Conservation (phyloP, 805 yeast genomes). For the Saccharomycopsis guyanensis region DNA sequence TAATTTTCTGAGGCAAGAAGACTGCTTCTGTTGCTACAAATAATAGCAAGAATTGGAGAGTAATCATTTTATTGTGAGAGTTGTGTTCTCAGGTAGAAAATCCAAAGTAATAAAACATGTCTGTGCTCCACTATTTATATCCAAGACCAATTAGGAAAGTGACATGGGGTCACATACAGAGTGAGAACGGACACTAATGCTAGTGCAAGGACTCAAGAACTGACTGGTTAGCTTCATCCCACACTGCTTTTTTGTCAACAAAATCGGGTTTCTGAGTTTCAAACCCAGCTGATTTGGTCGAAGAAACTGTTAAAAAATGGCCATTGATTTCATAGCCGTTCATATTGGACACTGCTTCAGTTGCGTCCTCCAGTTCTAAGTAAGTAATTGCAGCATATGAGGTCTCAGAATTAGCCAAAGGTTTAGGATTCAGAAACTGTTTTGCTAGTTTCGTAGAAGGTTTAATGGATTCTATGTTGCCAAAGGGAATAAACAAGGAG, state of each 20-base stretch:
- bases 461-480: conserved; percentile 5
- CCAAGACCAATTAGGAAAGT: too few relatives aligned
- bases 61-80: background rate
- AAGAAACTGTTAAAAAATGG: background rate
- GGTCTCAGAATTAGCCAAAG: background rate
- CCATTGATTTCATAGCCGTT: background rate
- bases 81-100: background rate
- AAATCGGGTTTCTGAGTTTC: background rate
- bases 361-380: background rate
- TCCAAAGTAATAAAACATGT: background rate
- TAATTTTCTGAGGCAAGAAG: background rate
- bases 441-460: conserved; percentile 4
- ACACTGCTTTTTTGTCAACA: conserved; percentile 6
- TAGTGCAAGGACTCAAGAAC: too few relatives aligned
- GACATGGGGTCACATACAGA: too few relatives aligned
- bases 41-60: background rate
- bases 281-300: background rate
- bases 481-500: conserved; percentile 17
- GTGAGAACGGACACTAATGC: too few relatives aligned
- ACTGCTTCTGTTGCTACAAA: background rate
- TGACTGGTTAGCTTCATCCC: conserved; percentile 10
- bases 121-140: too few relatives aligned
- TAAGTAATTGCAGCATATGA: conserved; percentile 1
- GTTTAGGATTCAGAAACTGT: background rate
- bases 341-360: conserved; percentile 7